Conservation (phyloP, 192 early-diverging fungal genomes). For the Neocallimastix lanati region DNA sequence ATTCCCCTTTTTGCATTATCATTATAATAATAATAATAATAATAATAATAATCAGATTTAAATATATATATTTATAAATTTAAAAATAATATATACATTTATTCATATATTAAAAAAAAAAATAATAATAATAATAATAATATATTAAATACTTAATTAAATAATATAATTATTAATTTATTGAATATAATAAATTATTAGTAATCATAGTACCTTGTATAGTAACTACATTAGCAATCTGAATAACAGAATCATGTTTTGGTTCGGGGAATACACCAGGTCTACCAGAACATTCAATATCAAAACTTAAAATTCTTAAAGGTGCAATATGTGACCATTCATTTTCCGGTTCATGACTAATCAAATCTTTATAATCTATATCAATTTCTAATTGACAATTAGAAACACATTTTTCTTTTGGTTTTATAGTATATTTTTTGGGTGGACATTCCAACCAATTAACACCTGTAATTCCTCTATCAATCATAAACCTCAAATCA, state of each 20-base stretch:
- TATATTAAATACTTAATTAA: not conserved
- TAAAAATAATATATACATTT: too few relatives aligned
- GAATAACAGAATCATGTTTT: conserved; percentile 79
- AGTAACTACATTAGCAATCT: conserved; percentile 88
- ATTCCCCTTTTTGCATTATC: too few relatives aligned
- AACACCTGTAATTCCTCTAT: conserved; percentile 58
- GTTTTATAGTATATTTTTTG: conserved; percentile 42
- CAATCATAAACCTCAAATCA: conserved; percentile 88
- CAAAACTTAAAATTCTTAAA: conserved; percentile 82
- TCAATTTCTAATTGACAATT: conserved; percentile 71
- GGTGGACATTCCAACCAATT: conserved; percentile 83
- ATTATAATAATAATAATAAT: too few relatives aligned
- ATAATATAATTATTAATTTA: too few relatives aligned
- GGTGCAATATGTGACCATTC: conserved; percentile 90
- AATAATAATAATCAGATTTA: too few relatives aligned
- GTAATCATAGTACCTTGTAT: conserved; percentile 40
- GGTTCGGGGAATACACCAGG: conserved; percentile 92
- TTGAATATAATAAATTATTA: too few relatives aligned
- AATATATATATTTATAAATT: not conserved
- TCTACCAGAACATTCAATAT: conserved; percentile 95
- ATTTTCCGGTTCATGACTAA: conserved; percentile 68
- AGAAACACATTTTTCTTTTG: conserved; percentile 14
- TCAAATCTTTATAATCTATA: conserved; percentile 45
- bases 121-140: not conserved
- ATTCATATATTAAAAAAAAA: too few relatives aligned